phyloP scores from a whole-genome alignment of 441 rosid species.

The Erodium trifolium region DNA sequence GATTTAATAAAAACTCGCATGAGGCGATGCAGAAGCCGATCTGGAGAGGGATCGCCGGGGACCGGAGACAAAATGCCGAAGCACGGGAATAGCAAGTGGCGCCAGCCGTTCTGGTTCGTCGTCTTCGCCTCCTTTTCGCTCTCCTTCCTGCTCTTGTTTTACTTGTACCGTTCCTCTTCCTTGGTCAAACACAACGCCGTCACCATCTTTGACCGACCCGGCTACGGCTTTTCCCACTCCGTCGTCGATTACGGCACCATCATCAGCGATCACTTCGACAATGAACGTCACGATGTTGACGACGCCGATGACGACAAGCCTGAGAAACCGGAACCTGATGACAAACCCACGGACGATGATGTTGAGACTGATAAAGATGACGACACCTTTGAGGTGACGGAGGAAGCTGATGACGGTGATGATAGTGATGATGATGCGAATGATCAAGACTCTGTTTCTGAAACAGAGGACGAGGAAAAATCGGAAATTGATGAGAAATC shows the following conservation, averaged over 20 bases:
- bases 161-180: background rate
- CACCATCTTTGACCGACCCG: background rate
- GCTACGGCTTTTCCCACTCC: background rate
- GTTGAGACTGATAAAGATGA: too few relatives aligned
- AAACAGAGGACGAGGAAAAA: background rate
- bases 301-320: too few relatives aligned
- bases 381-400: too few relatives aligned
- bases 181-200: background rate
- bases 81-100: background rate
- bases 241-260: too few relatives aligned
- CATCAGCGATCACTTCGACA: too few relatives aligned
- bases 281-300: too few relatives aligned
- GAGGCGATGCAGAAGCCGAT: too few relatives aligned
- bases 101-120: slow-evolving; percentile 1
- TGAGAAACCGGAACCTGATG: too few relatives aligned
- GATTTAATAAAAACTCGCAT: too few relatives aligned
- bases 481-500: background rate
- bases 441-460: too few relatives aligned
- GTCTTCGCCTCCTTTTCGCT: background rate
- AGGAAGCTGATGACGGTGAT: background rate
- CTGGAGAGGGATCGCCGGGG: too few relatives aligned
- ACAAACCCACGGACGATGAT: too few relatives aligned
- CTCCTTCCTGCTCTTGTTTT: background rate
- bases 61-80: background rate
- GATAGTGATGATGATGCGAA: background rate